phyloP scores from a whole-genome alignment of 352 stramenopile species.

The Pythium rhizo-oryzae region DNA sequence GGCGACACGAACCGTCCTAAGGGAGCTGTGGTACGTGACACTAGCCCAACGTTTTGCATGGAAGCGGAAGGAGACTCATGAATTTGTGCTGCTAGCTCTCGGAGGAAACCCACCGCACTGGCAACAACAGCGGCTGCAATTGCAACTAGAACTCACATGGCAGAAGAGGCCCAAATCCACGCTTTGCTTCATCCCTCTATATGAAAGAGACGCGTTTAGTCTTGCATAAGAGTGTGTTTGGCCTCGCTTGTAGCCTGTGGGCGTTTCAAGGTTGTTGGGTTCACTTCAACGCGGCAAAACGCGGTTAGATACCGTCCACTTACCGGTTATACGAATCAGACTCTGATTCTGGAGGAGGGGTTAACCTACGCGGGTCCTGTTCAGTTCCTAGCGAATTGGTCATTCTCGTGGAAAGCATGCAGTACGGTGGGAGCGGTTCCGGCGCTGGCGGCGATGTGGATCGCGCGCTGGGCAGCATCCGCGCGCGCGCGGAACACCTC shows the following conservation, averaged over 20 bases:
- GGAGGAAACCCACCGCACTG: slow-evolving; percentile 29
- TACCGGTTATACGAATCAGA: slow-evolving; percentile 15
- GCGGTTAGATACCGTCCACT: slow-evolving; percentile 9
- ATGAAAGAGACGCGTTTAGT: slow-evolving; percentile 4
- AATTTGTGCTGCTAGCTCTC: slow-evolving; percentile 22
- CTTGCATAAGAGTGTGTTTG: not conserved
- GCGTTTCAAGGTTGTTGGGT: not conserved
- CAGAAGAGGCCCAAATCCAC: not conserved
- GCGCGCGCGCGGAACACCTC: slow-evolving; percentile 76
- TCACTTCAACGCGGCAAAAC: slow-evolving; percentile 7
- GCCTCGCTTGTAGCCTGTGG: not conserved
- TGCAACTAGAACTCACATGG: slow-evolving; percentile 30
- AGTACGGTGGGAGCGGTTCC: slow-evolving; percentile 17
- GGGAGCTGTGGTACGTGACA: slow-evolving; percentile 53
- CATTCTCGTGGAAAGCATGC: slow-evolving; percentile 7
- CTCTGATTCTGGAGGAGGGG: slow-evolving; percentile 8
- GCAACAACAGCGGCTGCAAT: slow-evolving; percentile 31
- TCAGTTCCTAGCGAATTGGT: not conserved
- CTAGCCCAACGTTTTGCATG: too few species aligned
- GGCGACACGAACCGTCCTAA: slow-evolving; percentile 68
- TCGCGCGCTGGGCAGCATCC: slow-evolving; percentile 79
- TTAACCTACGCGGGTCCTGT: slow-evolving; percentile 14
- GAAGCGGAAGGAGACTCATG: not conserved
- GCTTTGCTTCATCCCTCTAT: not conserved
- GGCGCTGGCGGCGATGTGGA: slow-evolving; percentile 63